phyloP scores from a whole-genome alignment of 495 filamentous ascomycete species.

The Penicillium alfredii region DNA sequence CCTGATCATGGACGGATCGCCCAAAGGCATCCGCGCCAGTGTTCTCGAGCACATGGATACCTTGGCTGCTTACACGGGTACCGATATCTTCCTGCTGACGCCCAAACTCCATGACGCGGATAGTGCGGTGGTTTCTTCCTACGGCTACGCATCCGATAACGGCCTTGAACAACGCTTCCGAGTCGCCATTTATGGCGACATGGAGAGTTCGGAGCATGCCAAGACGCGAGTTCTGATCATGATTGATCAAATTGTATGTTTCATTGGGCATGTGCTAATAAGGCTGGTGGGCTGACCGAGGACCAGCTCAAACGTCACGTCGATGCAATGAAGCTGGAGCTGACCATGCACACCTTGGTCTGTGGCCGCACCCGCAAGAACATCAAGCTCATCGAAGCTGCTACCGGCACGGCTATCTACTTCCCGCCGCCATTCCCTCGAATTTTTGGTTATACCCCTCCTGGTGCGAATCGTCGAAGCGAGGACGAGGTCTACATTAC shows the following conservation, averaged over 20 bases:
- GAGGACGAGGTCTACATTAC: conserved; percentile 92
- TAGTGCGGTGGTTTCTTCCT: conserved; percentile 49
- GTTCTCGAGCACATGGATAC: conserved; percentile 81
- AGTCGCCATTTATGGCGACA: conserved; percentile 89
- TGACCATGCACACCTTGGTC: conserved; percentile 80
- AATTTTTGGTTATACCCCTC: conserved; percentile 81
- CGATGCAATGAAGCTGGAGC: conserved; percentile 74
- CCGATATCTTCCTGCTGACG: conserved; percentile 90
- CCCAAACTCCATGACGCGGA: conserved; percentile 60
- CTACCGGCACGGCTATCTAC: conserved; percentile 92
- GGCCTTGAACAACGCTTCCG: conserved; percentile 74
- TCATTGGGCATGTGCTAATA: conserved; percentile 2
- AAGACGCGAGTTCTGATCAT: conserved; percentile 94
- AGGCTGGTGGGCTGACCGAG: conserved; percentile 24
- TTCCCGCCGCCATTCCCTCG: conserved; percentile 90
- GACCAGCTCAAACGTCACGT: conserved; percentile 77
- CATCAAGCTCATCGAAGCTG: conserved; percentile 92
- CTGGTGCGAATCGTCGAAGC: conserved; percentile 68
- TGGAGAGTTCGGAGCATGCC: conserved; percentile 91
- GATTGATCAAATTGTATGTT: conserved; percentile 89
- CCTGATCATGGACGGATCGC: conserved; percentile 66
- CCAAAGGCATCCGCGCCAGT: conserved; percentile 59
- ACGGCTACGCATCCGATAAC: conserved; percentile 60
- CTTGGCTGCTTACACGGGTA: conserved; percentile 77
- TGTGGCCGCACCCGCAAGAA: conserved; percentile 92